Conservation (phyloP, 1,284 basidiomycete genomes). For the Sphagnurus paluster region DNA sequence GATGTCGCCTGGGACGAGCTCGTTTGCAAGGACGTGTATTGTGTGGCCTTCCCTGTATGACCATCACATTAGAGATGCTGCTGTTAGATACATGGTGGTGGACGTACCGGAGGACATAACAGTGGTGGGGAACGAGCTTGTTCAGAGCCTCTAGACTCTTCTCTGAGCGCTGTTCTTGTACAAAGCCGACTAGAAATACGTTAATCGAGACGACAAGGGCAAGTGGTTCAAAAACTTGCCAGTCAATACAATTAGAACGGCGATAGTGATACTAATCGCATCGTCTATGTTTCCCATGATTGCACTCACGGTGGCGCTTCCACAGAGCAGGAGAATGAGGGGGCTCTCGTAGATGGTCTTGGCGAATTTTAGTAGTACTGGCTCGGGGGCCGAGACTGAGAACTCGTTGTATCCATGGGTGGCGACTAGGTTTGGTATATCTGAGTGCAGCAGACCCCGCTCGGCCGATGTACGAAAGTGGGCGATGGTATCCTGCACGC, state of each 20-base stretch:
- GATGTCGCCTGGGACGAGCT: slow-evolving; percentile 93
- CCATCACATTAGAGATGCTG: neutral
- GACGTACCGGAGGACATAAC: slow-evolving; percentile 79
- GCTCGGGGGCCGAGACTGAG: slow-evolving; percentile 81
- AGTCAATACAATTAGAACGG: slow-evolving; percentile 90
- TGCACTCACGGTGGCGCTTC: slow-evolving; percentile 84
- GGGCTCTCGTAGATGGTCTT: slow-evolving; percentile 95
- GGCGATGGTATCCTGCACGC: slow-evolving; percentile 63
- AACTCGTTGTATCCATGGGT: slow-evolving; percentile 93
- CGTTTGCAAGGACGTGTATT: slow-evolving; percentile 86
- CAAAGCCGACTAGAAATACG: slow-evolving; percentile 80
- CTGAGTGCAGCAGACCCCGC: slow-evolving; percentile 63
- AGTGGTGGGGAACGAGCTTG: slow-evolving; percentile 96
- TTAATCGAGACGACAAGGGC: slow-evolving; percentile 5
- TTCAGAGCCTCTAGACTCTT: slow-evolving; percentile 93
- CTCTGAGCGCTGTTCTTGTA: slow-evolving; percentile 94
- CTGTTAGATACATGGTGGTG: neutral
- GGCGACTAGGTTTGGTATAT: slow-evolving; percentile 66
- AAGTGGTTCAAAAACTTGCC: slow-evolving; percentile 55
- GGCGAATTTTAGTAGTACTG: slow-evolving; percentile 82
- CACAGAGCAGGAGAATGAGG: slow-evolving; percentile 86
- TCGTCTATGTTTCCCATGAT: slow-evolving; percentile 94
- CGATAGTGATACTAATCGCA: slow-evolving; percentile 91
- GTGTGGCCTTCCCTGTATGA: slow-evolving; percentile 64
- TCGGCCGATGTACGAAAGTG: slow-evolving; percentile 65